A percentile compares a stretch with the other conserved stretches of the same genome.
phyloP scores from a whole-genome alignment of 1,284 basidiomycete species.

The Ganoderma multipileum region DNA sequence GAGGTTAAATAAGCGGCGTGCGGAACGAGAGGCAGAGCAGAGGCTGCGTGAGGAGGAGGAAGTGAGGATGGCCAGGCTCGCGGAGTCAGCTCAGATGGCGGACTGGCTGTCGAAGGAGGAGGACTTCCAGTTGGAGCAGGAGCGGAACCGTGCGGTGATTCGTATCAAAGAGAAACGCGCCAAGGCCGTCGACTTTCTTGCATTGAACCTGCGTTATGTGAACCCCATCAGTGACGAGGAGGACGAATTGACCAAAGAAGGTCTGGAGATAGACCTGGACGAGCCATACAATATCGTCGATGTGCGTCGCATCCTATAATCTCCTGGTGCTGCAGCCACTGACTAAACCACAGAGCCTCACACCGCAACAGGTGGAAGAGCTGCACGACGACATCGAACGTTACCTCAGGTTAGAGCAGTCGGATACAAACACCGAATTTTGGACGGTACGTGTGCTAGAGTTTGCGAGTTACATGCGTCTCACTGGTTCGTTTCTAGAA shows the following conservation, averaged over 20 bases:
- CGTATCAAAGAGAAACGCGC: slow-evolving; percentile 95
- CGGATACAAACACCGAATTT: slow-evolving; percentile 90
- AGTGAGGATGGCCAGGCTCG: slow-evolving; percentile 83
- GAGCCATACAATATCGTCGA: slow-evolving; percentile 98
- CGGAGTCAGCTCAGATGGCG: slow-evolving; percentile 96
- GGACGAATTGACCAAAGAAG: slow-evolving; percentile 72
- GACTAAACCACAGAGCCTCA: slow-evolving; percentile 72
- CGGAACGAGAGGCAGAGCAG: slow-evolving; percentile 91
- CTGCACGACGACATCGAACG: slow-evolving; percentile 94
- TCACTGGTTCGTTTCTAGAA: slow-evolving; percentile 56
- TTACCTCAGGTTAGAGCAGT: slow-evolving; percentile 89
- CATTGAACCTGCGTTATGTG: slow-evolving; percentile 91
- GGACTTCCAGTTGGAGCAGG: slow-evolving; percentile 96
- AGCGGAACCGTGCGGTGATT: slow-evolving; percentile 89
- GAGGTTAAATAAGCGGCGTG: slow-evolving; percentile 87
- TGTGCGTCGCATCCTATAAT: slow-evolving; percentile 52
- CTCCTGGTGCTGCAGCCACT: neutral
- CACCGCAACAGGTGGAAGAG: slow-evolving; percentile 89
- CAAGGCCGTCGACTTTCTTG: slow-evolving; percentile 94
- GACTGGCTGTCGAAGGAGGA: slow-evolving; percentile 98
- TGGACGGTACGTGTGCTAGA: slow-evolving; percentile 81
- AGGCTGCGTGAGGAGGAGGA: slow-evolving; percentile 92
- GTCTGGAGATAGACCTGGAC: slow-evolving; percentile 96
- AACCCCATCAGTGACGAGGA: slow-evolving; percentile 72
- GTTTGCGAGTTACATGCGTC: slow-evolving; percentile 9